A percentile compares a stretch with the other conserved stretches of the same genome.
phyloP scores from a whole-genome alignment of 345 rosid species.

The Salix caprea region DNA sequence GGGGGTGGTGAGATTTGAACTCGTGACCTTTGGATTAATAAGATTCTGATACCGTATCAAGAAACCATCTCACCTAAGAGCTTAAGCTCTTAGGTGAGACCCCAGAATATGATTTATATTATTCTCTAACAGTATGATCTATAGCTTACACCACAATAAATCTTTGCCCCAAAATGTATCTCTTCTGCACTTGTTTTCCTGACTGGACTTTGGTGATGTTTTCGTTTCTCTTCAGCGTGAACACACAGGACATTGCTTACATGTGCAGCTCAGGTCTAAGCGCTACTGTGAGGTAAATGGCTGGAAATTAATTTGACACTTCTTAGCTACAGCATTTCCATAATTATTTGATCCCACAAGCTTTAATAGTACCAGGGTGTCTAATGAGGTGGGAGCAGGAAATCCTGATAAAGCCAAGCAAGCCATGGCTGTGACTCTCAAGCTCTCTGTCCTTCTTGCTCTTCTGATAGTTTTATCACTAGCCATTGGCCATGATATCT shows the following conservation, averaged over 20 bases:
- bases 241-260: conserved; percentile 55
- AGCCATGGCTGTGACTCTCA: conserved; percentile 11
- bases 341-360: neutral
- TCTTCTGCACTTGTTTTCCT: neutral
- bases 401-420: conserved; percentile 12
- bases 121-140: no score
- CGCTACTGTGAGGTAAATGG: conserved; percentile 73
- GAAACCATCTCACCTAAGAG: no score
- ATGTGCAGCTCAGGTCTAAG: conserved; percentile 69
- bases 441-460: conserved; percentile 43
- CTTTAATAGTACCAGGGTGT: conserved; percentile 64
- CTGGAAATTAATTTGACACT: neutral
- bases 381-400: conserved; percentile 75
- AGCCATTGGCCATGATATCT: conserved; percentile 46
- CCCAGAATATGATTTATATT: no score
- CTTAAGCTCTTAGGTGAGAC: no score
- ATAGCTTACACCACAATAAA: no score
- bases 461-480: conserved; percentile 35
- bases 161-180: neutral
- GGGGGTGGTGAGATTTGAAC: no score
- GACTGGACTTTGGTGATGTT: neutral
- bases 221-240: conserved; percentile 35
- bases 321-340: no score
- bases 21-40: no score
- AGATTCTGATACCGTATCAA: no score